phyloP scores from a whole-genome alignment of 2,329 filamentous ascomycete species.

The Aspergillus niger region DNA sequence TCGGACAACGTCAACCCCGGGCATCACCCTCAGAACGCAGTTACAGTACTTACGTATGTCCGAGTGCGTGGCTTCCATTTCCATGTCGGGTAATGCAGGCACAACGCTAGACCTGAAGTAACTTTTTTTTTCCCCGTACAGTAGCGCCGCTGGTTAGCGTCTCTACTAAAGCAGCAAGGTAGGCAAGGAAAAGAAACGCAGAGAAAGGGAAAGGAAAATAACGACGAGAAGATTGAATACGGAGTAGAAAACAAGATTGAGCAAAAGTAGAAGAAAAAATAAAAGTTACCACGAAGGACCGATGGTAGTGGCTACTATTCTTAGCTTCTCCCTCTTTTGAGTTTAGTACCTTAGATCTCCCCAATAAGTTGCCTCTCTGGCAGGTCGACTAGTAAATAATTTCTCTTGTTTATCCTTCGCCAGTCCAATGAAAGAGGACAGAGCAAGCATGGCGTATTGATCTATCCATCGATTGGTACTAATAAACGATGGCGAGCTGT shows the following conservation, averaged over 20 bases:
- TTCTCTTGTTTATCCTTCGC: not conserved
- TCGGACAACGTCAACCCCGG: not conserved
- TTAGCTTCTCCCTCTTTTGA: not conserved
- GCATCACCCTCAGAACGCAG: not conserved
- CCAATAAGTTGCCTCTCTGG: not conserved
- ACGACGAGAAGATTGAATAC: too few relatives aligned
- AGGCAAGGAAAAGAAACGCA: too few relatives aligned
- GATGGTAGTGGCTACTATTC: not conserved
- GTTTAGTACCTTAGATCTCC: not conserved
- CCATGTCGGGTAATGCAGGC: not conserved
- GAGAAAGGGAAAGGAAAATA: too few relatives aligned
- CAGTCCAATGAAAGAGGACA: constrained; percentile 2
- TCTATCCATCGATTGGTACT: constrained; percentile 1
- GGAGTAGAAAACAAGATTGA: too few relatives aligned
- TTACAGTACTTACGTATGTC: not conserved
- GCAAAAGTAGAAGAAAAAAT: not conserved
- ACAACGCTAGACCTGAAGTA: not conserved
- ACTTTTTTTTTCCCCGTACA: not conserved
- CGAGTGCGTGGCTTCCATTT: not conserved
- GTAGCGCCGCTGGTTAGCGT: not conserved
- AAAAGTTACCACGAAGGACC: not conserved
- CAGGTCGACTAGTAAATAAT: not conserved
- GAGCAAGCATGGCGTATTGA: not conserved
- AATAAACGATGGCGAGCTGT: not conserved
- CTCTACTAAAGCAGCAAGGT: not conserved